A percentile compares a stretch with the other conserved stretches of the same genome.
These are phyloP conservation scores for Fusarium sp. DNA, from an alignment of 2,329 filamentous ascomycete species.

Conservation along the genomic window DNA sequence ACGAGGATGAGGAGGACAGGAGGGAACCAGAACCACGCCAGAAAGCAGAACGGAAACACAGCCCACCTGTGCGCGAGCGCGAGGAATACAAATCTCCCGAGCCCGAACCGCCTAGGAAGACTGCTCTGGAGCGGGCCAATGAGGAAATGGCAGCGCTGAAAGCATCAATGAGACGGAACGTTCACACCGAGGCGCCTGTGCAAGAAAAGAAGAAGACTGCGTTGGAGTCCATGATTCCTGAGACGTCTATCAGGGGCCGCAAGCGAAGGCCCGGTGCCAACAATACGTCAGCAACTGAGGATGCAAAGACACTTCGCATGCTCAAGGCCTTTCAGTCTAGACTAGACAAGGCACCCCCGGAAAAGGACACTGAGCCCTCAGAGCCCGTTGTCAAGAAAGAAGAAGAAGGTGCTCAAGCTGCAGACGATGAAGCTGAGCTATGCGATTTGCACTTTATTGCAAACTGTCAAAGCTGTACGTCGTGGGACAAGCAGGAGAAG, in stretches of 20 bases:
- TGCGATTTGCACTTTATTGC: conserved; percentile 97
- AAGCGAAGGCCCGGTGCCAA: conserved; percentile 72
- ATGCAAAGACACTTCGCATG: conserved; percentile 73
- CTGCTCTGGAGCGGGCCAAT: conserved; percentile 75
- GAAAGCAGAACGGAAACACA: conserved; percentile 22
- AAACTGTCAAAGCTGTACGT: conserved; percentile 90
- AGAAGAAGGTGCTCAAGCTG: conserved; percentile 34
- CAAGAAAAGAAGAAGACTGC: conserved; percentile 72
- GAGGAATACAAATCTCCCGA: conserved; percentile 36
- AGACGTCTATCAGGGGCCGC: conserved; percentile 75
- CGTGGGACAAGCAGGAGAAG: conserved; percentile 77
- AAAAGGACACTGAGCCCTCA: conserved; percentile 46
- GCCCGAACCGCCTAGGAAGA: conserved; percentile 53
- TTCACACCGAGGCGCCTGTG: conserved; percentile 58
- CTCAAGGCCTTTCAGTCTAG: conserved; percentile 84
- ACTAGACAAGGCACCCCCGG: conserved; percentile 66
- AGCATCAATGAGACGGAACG: conserved; percentile 80
- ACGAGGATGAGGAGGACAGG: conserved; percentile 18
- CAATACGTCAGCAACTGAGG: conserved; percentile 63
- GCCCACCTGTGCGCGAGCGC: conserved; percentile 18
- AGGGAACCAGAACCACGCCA: not conserved
- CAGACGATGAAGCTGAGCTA: conserved; percentile 76
- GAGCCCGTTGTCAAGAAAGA: conserved; percentile 38
- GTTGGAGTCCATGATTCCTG: conserved; percentile 79
- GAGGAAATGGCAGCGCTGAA: conserved; percentile 85